Percentiles rank a stretch among this genome's conserved stretches.
These are phyloP conservation scores for Podosphaera fusca DNA, from an alignment of 2,329 filamentous ascomycete species.

Conservation along the genomic window DNA sequence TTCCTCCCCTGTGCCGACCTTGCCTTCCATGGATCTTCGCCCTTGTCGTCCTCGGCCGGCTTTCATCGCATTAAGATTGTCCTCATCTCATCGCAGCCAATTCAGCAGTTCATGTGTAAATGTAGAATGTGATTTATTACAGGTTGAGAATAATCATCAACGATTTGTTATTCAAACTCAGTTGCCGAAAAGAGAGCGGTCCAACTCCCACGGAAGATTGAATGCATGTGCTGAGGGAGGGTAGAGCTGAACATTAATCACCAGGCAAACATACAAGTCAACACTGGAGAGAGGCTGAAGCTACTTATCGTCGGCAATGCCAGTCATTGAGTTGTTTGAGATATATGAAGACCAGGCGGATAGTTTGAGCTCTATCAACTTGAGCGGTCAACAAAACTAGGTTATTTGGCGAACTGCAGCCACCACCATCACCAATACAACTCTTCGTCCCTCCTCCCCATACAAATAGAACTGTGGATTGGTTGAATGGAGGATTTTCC, in stretches of 20 bases:
- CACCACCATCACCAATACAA: neutral
- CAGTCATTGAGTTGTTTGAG: neutral
- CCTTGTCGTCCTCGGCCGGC: neutral
- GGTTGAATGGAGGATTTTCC: neutral
- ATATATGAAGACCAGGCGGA: neutral
- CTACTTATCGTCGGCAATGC: too few relatives aligned
- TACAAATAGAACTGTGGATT: neutral
- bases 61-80: neutral
- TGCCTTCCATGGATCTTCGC: too few relatives aligned
- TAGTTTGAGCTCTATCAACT: neutral
- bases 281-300: too few relatives aligned
- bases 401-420: neutral
- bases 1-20: neutral
- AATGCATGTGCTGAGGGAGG: too few relatives aligned
- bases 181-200: too few relatives aligned
- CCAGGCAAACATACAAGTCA: too few relatives aligned
- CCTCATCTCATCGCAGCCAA: neutral
- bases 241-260: too few relatives aligned
- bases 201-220: too few relatives aligned
- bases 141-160: neutral
- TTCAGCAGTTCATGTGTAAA: neutral
- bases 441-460: neutral
- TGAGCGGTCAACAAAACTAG: neutral
- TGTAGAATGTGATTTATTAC: neutral
- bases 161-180: too few relatives aligned